Conservation (phyloP, 2,329 filamentous ascomycete species). For the Diatrype stigma region DNA sequence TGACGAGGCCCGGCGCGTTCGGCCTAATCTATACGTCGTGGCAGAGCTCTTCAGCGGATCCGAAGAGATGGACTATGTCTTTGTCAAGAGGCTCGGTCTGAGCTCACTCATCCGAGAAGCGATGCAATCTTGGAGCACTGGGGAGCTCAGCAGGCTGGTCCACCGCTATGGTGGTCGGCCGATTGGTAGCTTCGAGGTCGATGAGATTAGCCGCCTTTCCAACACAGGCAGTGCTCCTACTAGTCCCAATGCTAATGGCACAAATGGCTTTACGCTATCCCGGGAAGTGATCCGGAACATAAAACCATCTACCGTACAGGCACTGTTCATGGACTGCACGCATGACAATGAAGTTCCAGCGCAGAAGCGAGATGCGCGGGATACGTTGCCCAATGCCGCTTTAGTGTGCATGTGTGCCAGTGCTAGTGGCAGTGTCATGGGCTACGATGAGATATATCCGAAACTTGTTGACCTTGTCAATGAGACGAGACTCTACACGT, state of each 20-base stretch:
- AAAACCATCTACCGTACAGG: slow-evolving; percentile 83
- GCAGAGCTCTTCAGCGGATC: slow-evolving; percentile 95
- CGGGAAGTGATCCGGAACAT: slow-evolving; percentile 74
- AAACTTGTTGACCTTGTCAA: slow-evolving; percentile 88
- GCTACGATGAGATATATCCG: slow-evolving; percentile 95
- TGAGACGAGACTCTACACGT: slow-evolving; percentile 80
- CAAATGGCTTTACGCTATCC: slow-evolving; percentile 24
- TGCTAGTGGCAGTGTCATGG: slow-evolving; percentile 93
- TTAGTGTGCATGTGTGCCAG: slow-evolving; percentile 95
- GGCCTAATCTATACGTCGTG: slow-evolving; percentile 85
- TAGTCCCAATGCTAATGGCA: slow-evolving; percentile 26
- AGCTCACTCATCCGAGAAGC: slow-evolving; percentile 92
- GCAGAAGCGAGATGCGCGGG: slow-evolving; percentile 89
- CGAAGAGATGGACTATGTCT: slow-evolving; percentile 93
- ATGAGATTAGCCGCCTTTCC: slow-evolving; percentile 65
- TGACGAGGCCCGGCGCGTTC: slow-evolving; percentile 83
- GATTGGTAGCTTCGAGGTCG: slow-evolving; percentile 95
- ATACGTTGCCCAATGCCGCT: slow-evolving; percentile 90
- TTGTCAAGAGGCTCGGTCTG: slow-evolving; percentile 87
- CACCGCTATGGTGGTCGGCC: slow-evolving; percentile 91
- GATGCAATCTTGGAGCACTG: slow-evolving; percentile 97
- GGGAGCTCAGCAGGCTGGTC: slow-evolving; percentile 85
- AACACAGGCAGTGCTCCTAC: slow-evolving; percentile 27
- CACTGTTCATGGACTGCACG: slow-evolving; percentile 98
- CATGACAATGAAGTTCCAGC: slow-evolving; percentile 97